Evolutionary conservation across 2,329 filamentous ascomycete species (phyloP), one percentile per base, ranked within the genome.

Genomic region (Escovopsis weberi): DNA sequence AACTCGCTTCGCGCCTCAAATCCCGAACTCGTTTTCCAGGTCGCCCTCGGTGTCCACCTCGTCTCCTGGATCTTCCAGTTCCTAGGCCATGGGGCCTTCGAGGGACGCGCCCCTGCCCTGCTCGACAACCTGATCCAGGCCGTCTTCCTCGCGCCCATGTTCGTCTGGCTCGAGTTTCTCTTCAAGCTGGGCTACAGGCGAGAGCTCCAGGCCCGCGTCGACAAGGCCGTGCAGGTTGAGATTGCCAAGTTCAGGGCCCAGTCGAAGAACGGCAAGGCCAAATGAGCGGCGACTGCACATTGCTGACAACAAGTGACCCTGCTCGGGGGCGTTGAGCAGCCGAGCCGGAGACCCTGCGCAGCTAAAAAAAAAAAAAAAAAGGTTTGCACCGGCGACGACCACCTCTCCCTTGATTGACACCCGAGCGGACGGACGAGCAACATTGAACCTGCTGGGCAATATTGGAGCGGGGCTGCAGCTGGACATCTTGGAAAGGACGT

Each of bases 81-180:
- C 57, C 54, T 96, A 40, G 91, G 91, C 26, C 91, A 98, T 57
- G 88, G 87, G 33, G 77, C 74, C 40, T 96, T 86, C 53, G 91
- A 96, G 63, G 78, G 84, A 18, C 78, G 89, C 41, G 85, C 88
- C 3, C 91, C 89, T 7, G 89, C 88, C 4, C 66, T 96, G 49
- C 67, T 96, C 39, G 88, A 96, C 64, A 96, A 95, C 56, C 65
- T 96, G 36, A 71, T 93, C 39, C 91, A 96, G 64, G 88, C 91
- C 26, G 62, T 96, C 49, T 89, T 96, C 56, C 71, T 96, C 23
- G 91, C 91, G 0, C 91, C 91, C 8, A 82, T 98, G 55, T 98
- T 96, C 54, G 89, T 96, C 45, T 98, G 91, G 85, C 82, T 98
- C 53, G 88, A 96, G 66, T 65, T 93, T 23, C 71, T 98, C 26